Evolutionary conservation across 805 yeast species (phyloP).

Genomic region (Blastobotrys peoriensis): DNA sequence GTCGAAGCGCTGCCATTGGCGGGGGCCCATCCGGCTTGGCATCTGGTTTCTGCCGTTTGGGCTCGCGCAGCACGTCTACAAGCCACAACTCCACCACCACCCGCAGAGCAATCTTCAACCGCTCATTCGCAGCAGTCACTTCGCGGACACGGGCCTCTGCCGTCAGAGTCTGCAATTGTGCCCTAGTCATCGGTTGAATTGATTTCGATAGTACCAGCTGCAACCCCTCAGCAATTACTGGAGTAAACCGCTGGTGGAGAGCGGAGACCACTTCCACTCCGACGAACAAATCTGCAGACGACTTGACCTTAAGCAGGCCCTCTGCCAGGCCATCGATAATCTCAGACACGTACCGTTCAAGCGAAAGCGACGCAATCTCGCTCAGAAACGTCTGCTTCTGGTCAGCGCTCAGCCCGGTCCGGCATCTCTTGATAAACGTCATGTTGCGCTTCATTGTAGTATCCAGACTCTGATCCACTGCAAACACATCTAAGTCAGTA

Average conservation of each 20-base stretch:
- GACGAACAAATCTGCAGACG: slow-evolving; percentile 53
- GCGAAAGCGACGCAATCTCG: slow-evolving; percentile 56
- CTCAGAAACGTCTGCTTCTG: slow-evolving; percentile 42
- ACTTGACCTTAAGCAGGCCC: slow-evolving; percentile 47
- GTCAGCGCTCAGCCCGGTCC: slow-evolving; percentile 51
- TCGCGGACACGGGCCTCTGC: slow-evolving; percentile 39
- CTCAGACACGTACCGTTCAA: slow-evolving; percentile 73
- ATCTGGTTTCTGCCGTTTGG: slow-evolving; percentile 31
- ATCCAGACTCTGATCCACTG: slow-evolving; percentile 35
- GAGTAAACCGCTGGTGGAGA: slow-evolving; percentile 67
- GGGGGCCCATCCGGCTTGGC: slow-evolving; percentile 29
- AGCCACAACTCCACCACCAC: slow-evolving; percentile 53
- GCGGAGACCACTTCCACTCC: slow-evolving; percentile 63
- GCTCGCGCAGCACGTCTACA: slow-evolving; percentile 49
- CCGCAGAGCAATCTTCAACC: slow-evolving; percentile 44
- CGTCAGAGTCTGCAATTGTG: slow-evolving; percentile 16
- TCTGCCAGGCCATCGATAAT: slow-evolving; percentile 57
- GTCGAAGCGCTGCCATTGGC: slow-evolving; percentile 40
- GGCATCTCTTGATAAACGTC: slow-evolving; percentile 67
- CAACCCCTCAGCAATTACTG: slow-evolving; percentile 45
- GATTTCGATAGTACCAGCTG: slow-evolving; percentile 33
- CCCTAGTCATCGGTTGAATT: slow-evolving; percentile 19
- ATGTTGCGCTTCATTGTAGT: slow-evolving; percentile 75
- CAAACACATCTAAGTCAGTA: slow-evolving; percentile 19
- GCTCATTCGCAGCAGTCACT: slow-evolving; percentile 34